Conservation (phyloP, 176 grass and related monocot species). For the Avena insularis region DNA sequence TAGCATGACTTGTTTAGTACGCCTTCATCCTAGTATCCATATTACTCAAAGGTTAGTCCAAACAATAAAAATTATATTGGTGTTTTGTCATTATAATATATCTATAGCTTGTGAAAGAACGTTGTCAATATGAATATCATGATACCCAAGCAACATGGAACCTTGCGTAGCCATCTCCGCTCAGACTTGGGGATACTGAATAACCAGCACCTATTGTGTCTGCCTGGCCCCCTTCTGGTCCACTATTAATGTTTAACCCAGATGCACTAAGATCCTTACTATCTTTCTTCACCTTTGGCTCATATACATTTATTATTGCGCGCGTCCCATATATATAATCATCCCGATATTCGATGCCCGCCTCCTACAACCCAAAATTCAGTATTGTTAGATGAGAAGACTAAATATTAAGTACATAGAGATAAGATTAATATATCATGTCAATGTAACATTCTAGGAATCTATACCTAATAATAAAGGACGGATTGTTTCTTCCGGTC, state of each 20-base stretch:
- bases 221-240: not conserved
- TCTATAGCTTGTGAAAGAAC: not conserved
- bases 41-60: not conserved
- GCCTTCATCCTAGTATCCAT: not conserved
- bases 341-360: conserved; percentile 4
- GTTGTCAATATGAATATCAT: not conserved
- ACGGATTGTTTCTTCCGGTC: too few species aligned
- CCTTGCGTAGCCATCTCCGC: conserved; percentile 12
- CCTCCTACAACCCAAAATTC: not conserved
- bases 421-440: not conserved
- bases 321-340: not conserved
- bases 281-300: not conserved
- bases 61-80: not conserved
- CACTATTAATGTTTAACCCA: not conserved
- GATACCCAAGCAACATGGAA: conserved; percentile 38
- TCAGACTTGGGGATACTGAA: conserved; percentile 10
- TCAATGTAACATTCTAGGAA: not conserved
- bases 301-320: not conserved
- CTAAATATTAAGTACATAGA: not conserved
- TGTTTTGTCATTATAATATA: not conserved
- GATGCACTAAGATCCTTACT: conserved; percentile 12
- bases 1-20: not conserved
- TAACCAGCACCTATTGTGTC: not conserved
- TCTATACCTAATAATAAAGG: too few species aligned
- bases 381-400: not conserved